Evolutionary conservation across 345 rosid species (phyloP), one percentile per base, ranked within the genome.

Genomic region (Limnanthes douglasii): DNA sequence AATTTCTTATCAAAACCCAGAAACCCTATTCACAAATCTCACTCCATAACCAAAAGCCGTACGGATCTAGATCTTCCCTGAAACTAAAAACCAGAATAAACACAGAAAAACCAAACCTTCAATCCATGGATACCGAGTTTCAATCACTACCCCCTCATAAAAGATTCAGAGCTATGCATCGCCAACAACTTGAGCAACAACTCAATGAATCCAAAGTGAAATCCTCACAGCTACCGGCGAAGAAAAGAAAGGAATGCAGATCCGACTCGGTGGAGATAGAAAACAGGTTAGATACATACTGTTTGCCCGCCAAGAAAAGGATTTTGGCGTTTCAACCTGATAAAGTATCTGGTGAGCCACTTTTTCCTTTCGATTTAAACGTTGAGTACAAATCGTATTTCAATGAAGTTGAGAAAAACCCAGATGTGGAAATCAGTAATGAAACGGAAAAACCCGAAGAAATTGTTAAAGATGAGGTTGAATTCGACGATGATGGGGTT

Each of bases 241-340:
- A 84, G 92, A 90, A 80, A 64, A 66, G 95, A 26, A 78, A 64
- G 59, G 70, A 77, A 37, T n/a, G n/a, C n/a, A n/a, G n/a, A n/a
- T n/a, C n/a, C n/a, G 5, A 53, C 75, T 11, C 71, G 81, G 3
- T n/a, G n/a, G n/a, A n/a, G n/a, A n/a, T n/a, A n/a, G n/a, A n/a
- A n/a, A n/a, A n/a, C 41, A 11, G 6, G 2, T 2, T 50, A 44
- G 6, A 41, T 19, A 5, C 51, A 18, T 53, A 45, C 7, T 68
- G 61, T 34, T 55, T 90, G 57, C 98, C 98, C 0, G 56, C 95
- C 27, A 90, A 83, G 86, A 90, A 90, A 53, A 54, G 95, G 50
- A 65, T 90, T 0, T 74, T 79, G 84, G 95, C 94, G 6, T n/a
- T 67, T 21, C 78, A 61, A 16, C 84, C 95, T 0, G 81, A 79